Percentiles rank a stretch among this genome's conserved stretches.
phyloP scores from a whole-genome alignment of 176 grass and related monocot species.

The Triticum timopheevii region DNA sequence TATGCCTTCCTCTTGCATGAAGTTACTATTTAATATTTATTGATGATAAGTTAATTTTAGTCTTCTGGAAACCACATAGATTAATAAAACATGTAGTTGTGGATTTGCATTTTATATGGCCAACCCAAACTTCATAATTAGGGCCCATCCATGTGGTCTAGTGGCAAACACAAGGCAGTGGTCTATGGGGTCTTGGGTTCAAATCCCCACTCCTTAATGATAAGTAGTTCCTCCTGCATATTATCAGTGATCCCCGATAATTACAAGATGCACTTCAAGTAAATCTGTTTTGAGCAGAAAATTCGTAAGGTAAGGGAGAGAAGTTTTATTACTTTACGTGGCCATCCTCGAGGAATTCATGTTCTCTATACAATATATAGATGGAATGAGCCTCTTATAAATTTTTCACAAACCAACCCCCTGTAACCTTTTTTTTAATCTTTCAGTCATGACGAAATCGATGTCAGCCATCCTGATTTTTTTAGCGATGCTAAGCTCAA shows the following conservation, averaged over 20 bases:
- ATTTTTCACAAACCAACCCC: background rate
- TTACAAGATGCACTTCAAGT: background rate
- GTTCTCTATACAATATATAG: background rate
- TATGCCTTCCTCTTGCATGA: background rate
- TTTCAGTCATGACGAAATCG: conserved; percentile 84
- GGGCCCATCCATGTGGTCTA: background rate
- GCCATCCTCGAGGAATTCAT: background rate
- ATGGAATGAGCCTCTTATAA: background rate
- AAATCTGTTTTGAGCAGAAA: background rate
- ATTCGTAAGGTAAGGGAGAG: background rate
- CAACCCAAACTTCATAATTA: background rate
- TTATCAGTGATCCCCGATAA: background rate
- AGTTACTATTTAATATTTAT: background rate
- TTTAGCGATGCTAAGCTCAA: conserved; percentile 89
- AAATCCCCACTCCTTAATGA: background rate
- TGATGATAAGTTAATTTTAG: background rate
- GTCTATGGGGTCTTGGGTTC: background rate
- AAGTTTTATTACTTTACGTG: background rate
- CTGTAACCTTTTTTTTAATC: conserved; percentile 37
- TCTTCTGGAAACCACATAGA: background rate
- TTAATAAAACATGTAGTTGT: background rate
- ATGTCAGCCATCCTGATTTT: conserved; percentile 95
- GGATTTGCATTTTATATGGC: background rate
- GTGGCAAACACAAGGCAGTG: background rate
- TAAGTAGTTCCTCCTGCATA: conserved; percentile 2